These are phyloP conservation scores for Aspergillus japonicus DNA, from an alignment of 2,329 filamentous ascomycete genomes.

Conservation along the genomic window DNA sequence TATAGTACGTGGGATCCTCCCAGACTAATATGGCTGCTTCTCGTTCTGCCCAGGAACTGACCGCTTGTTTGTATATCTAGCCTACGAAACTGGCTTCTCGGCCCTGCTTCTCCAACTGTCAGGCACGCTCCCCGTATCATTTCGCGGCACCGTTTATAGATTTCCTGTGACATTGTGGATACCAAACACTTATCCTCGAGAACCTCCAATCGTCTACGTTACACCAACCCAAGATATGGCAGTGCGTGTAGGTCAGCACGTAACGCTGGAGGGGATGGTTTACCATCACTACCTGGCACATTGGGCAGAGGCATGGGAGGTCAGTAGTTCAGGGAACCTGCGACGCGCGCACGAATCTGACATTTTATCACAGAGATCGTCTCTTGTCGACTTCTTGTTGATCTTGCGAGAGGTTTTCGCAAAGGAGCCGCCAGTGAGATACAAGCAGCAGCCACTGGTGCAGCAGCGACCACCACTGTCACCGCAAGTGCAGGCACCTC, in stretches of 20 bases:
- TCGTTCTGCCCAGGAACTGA: background rate
- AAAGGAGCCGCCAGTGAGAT: slow-evolving; percentile 88
- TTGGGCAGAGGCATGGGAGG: slow-evolving; percentile 88
- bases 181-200: slow-evolving; percentile 82
- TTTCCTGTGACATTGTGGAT: slow-evolving; percentile 94
- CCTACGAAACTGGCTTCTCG: slow-evolving; percentile 83
- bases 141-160: slow-evolving; percentile 83
- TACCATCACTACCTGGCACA: slow-evolving; percentile 94
- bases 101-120: slow-evolving; percentile 81
- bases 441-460: slow-evolving; percentile 53
- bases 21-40: background rate
- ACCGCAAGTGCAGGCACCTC: slow-evolving; percentile 49
- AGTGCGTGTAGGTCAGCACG: slow-evolving; percentile 88
- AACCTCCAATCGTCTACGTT: slow-evolving; percentile 84
- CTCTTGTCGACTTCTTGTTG: slow-evolving; percentile 75
- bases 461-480: slow-evolving; percentile 36
- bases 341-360: background rate
- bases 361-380: slow-evolving; percentile 64
- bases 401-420: slow-evolving; percentile 85
- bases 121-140: slow-evolving; percentile 86
- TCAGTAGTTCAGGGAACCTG: slow-evolving; percentile 50
- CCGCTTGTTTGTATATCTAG: slow-evolving; percentile 46
- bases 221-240: slow-evolving; percentile 85
- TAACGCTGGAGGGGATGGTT: slow-evolving; percentile 86
- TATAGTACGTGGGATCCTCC: slow-evolving; percentile 66